Conservation (phyloP, 202 grass and related monocot species). For the Carex sylvatica region DNA sequence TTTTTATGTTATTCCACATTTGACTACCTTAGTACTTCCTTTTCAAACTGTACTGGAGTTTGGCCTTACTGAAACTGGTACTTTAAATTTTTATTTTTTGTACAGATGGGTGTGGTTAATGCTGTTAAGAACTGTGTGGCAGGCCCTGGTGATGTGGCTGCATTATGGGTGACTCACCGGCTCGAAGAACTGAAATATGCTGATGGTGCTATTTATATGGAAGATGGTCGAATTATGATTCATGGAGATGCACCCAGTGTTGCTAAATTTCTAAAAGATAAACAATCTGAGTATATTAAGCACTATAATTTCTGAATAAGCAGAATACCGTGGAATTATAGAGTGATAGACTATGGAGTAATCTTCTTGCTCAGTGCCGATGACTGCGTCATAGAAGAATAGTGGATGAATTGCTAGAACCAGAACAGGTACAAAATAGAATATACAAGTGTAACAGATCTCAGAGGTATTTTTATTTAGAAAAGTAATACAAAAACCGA, state of each 20-base stretch:
- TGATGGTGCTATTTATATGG: conserved; percentile 96
- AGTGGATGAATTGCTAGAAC: not conserved
- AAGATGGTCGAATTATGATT: conserved; percentile 69
- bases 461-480: not conserved
- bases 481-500: not conserved
- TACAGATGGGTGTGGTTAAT: conserved; percentile 83
- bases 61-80: not conserved
- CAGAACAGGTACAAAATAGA: not conserved
- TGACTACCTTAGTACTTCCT: not conserved
- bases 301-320: conserved; percentile 49
- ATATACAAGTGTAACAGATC: not conserved
- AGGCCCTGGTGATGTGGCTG: conserved; percentile 54
- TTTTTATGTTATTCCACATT: not conserved
- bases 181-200: conserved; percentile 92
- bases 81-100: not conserved
- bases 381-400: not conserved
- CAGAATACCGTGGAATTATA: not conserved
- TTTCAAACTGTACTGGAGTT: not conserved
- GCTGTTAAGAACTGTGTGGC: conserved; percentile 74
- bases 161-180: conserved; percentile 94
- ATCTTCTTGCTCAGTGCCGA: not conserved
- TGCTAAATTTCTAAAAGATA: conserved; percentile 70
- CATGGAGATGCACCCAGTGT: conserved; percentile 55
- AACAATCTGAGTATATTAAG: conserved; percentile 56
- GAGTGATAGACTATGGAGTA: not conserved